Evolutionary conservation across 352 stramenopile species (phyloP).

Genomic region (Elongisporangium senticosum): DNA sequence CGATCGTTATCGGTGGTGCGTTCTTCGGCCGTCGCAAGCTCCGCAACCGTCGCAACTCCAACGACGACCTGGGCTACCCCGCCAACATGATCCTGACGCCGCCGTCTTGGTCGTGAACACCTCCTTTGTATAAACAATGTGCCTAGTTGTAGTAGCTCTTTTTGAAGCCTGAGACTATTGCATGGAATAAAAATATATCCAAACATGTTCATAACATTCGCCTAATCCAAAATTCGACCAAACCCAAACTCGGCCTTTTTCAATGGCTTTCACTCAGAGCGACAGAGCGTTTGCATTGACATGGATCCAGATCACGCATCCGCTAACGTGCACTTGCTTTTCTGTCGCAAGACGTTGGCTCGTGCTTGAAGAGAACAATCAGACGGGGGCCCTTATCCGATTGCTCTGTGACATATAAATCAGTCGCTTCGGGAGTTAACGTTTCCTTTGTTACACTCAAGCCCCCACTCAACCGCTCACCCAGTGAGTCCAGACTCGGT

Average conservation of each 20-base stretch:
- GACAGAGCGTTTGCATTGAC: too few species aligned
- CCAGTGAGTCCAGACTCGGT: background rate
- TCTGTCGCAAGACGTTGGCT: background rate
- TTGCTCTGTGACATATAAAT: background rate
- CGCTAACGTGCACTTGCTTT: too few species aligned
- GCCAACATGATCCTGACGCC: background rate
- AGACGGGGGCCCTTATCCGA: background rate
- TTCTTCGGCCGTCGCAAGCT: slow-evolving; percentile 11
- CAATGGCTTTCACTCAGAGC: too few species aligned
- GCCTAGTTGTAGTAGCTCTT: background rate
- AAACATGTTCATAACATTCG: background rate
- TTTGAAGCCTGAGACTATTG: background rate
- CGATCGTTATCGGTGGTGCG: slow-evolving; percentile 1
- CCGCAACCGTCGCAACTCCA: slow-evolving; percentile 5
- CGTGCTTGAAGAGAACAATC: background rate
- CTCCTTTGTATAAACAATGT: background rate
- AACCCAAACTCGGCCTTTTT: too few species aligned
- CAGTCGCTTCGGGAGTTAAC: background rate
- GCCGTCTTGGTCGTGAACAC: background rate
- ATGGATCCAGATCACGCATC: background rate
- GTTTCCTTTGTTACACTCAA: background rate
- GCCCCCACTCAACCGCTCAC: background rate
- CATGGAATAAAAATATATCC: background rate
- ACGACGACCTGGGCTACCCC: slow-evolving; percentile 4
- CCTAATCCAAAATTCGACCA: too few species aligned